Evolutionary conservation across 345 rosid species (phyloP), one percentile per base, ranked within the genome.

Genomic region (Acer yangbiense): DNA sequence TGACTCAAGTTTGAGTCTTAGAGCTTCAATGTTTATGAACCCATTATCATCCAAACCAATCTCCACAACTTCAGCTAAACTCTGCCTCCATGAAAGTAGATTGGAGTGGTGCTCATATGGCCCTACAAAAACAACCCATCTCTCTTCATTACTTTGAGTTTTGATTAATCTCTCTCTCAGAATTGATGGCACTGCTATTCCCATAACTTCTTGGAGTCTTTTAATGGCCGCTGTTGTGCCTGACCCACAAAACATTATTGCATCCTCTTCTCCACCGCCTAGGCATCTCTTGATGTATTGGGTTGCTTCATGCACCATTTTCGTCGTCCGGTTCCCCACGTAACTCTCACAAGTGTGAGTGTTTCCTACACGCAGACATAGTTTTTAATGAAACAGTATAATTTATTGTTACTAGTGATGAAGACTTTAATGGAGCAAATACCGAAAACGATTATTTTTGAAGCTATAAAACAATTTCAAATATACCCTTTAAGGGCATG

Each of bases 41-140:
- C 89, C 94, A 60, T 81, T 35, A 0, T 60, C 73, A 43, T 87
- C 84, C 11, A 87, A 35, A 9, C 87, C 87, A 32, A 90, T 83
- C 82, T 90, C 90, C 2, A 90, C 63, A 3, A 90, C 94, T 74
- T 90, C 84, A 1, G 89, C 92, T 1, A 89, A 70, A 81, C 92
- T 86, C 66, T 89, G 91, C 57, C 94, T 57, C 94, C 94, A 90
- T 0, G 93, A 86, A 43, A 90, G 88, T 52, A 90, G 72, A 75
- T 90, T 90, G 0, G 93, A 90, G 70, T 90, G 94, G 79, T 90
- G 94, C 84, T 90, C 94, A 10, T 85, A 84, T 0, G 94, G 94
- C 1, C 94, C 92, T 0, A 89, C 78, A 32, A 90, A 88, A 3
- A 89, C 94, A 0, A 89, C 80, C 94, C 91, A 90, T 55, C 92